phyloP scores from a whole-genome alignment of 2,329 filamentous ascomycete species.

The Calonectria pauciramosa region DNA sequence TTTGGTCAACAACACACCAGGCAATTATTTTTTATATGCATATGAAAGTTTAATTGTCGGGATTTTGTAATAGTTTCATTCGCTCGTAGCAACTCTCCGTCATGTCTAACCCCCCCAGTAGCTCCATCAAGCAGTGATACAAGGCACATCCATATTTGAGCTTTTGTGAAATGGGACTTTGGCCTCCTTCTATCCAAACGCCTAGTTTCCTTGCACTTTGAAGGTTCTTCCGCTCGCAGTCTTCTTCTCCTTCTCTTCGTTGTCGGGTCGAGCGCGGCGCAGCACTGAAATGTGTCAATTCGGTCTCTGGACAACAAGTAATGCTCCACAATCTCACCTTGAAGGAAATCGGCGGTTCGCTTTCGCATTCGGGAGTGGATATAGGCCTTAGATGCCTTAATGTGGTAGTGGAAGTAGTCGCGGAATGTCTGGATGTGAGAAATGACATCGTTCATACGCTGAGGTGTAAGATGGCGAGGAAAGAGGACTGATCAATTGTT shows the following conservation, averaged over 20 bases:
- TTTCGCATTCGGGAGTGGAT: slow-evolving; percentile 99
- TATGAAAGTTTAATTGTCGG: slow-evolving; percentile 24
- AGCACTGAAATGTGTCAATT: slow-evolving; percentile 74
- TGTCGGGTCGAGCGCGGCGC: slow-evolving; percentile 93
- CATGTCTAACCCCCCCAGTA: slow-evolving; percentile 13
- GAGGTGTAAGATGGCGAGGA: slow-evolving; percentile 90
- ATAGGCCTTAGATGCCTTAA: slow-evolving; percentile 99
- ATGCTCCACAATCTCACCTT: slow-evolving; percentile 75
- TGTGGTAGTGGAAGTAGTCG: slow-evolving; percentile 99
- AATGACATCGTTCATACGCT: slow-evolving; percentile 94
- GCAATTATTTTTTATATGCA: background rate
- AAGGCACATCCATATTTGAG: slow-evolving; percentile 11
- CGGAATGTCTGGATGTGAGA: slow-evolving; percentile 99
- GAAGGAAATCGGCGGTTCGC: slow-evolving; percentile 97
- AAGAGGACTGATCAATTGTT: slow-evolving; percentile 79
- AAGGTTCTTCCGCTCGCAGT: slow-evolving; percentile 97
- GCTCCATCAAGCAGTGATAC: slow-evolving; percentile 1
- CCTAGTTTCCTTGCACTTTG: slow-evolving; percentile 63
- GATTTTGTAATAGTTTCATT: slow-evolving; percentile 40
- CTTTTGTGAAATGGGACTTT: slow-evolving; percentile 26
- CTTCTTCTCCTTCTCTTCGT: slow-evolving; percentile 97
- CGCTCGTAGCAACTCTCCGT: slow-evolving; percentile 37
- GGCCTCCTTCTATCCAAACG: slow-evolving; percentile 25
- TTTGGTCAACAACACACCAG: background rate
- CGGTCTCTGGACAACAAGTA: background rate